Evolutionary conservation across 371 early-diverging fungal species (phyloP), one percentile per base, ranked within the genome.

Genomic region (Sporodiniella umbellata): DNA sequence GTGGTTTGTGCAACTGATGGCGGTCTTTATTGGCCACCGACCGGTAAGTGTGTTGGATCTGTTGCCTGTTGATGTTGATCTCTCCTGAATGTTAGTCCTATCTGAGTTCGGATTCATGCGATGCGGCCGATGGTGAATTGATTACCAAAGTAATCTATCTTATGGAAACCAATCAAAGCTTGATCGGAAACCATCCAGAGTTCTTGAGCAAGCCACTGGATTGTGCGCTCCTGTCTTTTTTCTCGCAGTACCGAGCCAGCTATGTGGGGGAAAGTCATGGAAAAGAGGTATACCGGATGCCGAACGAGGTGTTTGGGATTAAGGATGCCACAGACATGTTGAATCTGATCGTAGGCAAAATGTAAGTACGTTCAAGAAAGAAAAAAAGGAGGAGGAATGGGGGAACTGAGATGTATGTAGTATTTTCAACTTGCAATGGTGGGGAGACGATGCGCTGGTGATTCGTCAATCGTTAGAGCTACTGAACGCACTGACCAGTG

Each of bases 1-100:
- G 0, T 92, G 90, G 90, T 65, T 87, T 28, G 80, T 89, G 18
- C 87, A 92, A 46, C 71, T 84, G 19, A 84, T 84, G 56, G 85
- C 84, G 31, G 75, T 81, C 10, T 81, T 77, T 54, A 62, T 80
- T 48, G 85, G 76, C n/a, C 87, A 64, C 45, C 72, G 84, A 51
- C 69, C 75, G 17, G 85, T 84, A 75, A 62, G 17, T 18, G 11
- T 40, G 30, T 37, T 19, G n/a, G n/a, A n/a, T n/a, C n/a, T n/a
- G n/a, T n/a, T n/a, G n/a, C n/a, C 10, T 28, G 4, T 28, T 28
- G 4, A 7, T 28, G 4, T 28, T 4, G 30, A 28, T 28, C 10
- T 28, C 10, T 10, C 10, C 30, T 28, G 30, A 7, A 28, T 28
- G 30, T 11, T 55, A 81, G 77, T 65, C 77, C 24, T 83, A 80